Base-by-base conservation (phyloP, 768 basidiomycete genomes). In the Infundibulicybe gibba region DNA sequence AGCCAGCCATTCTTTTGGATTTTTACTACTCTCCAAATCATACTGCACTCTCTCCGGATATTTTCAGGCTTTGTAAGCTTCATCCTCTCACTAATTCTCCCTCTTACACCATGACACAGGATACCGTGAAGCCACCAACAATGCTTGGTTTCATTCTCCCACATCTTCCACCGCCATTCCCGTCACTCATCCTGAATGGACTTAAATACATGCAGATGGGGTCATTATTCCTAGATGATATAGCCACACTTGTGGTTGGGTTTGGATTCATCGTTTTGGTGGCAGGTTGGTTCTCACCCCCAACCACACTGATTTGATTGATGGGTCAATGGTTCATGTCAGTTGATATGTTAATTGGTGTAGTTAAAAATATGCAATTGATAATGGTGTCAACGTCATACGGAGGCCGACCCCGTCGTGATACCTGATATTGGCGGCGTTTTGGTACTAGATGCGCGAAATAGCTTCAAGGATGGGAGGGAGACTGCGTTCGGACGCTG, bases 1-100 rank as follows among this genome's bases (percentile, higher is more conserved):
- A 37, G 15, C 32, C 52, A 90, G 88, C 82, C 87, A 1, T 87
- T 92, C 68, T 87, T 91, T 61, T 90, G 86, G 86, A 83, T 79
- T 6, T 90, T 91, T 49, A 77, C 79, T 33, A 85, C 89, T 0
- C 60, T 91, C 3, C 79, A 90, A 53, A 70, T 90, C 17, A 73
- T 74, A 15, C 58, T 92, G 38, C 87, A 90, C 54, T 88, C 89
- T 8, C 57, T 83, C 53, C 80, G 82, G 45, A 79, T 91, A 63
- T 82, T 87, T 58, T 76, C 74, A 11, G 80, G 82, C 48, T 76
- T 84, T 50, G 88, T 88, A 58, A 58, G 86, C 59, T 19, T 5
- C 32, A 21, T 41, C n/a, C 43, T 3, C 14, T 43, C 11, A 4
- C 21, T 34, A 21, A 9, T 20, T 11, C 32, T 51, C 32, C 39